Evolutionary conservation across 1,284 basidiomycete species (phyloP).

Genomic region (Cutaneotrichosporon cutaneum): DNA sequence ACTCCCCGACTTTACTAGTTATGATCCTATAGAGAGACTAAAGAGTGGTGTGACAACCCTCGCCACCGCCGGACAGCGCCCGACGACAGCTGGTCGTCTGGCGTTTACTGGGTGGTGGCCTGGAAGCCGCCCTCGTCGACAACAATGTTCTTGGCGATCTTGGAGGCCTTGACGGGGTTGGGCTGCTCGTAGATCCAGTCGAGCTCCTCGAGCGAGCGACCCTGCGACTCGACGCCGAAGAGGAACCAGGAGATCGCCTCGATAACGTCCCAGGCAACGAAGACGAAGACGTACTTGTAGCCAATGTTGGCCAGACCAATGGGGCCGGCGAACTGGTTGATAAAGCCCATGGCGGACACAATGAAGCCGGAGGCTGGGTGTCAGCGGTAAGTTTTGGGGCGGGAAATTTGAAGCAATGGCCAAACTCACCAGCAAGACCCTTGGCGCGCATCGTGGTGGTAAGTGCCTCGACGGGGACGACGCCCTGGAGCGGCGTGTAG

Average conservation of each 20-base stretch:
- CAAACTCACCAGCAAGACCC: conserved; percentile 54
- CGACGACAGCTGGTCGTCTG: no score
- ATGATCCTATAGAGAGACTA: no score
- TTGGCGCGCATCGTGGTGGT: conserved; percentile 87
- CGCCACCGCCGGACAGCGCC: no score
- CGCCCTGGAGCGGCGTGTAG: conserved; percentile 53
- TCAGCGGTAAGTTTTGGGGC: not conserved
- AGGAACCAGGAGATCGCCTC: conserved; percentile 48
- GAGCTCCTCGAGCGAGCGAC: conserved; percentile 45
- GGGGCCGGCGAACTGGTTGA: conserved; percentile 54
- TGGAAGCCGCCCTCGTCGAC: conserved; percentile 11
- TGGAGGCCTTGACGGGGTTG: conserved; percentile 50
- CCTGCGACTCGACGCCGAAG: conserved; percentile 49
- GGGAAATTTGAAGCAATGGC: not conserved
- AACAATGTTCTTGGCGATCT: conserved; percentile 9
- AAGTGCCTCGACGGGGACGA: conserved; percentile 89
- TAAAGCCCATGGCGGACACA: conserved; percentile 58
- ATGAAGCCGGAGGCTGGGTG: conserved; percentile 53
- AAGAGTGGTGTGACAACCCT: no score
- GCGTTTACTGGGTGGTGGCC: no score
- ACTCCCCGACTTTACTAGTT: no score
- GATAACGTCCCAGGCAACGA: conserved; percentile 44
- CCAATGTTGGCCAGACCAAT: conserved; percentile 57
- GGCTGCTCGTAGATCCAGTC: conserved; percentile 50
- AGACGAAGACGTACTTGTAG: conserved; percentile 37